Conservation (phyloP, 2,329 filamentous ascomycete genomes). For the Esteya vermicola region DNA sequence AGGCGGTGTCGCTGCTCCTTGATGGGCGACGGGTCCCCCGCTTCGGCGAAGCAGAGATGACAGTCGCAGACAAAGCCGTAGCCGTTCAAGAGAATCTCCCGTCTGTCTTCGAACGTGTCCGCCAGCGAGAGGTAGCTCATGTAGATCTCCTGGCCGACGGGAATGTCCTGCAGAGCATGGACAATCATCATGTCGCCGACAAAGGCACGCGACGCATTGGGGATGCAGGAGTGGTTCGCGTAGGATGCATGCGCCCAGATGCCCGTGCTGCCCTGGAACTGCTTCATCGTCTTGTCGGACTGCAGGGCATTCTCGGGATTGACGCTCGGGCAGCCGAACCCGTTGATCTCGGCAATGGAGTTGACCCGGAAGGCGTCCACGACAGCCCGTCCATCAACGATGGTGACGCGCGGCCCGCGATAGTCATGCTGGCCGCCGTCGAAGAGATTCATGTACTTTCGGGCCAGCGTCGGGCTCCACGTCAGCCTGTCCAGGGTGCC, state of each 20-base stretch:
- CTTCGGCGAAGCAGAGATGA: neutral
- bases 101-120: neutral
- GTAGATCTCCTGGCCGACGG: slow-evolving; percentile 3
- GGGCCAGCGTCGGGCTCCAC: slow-evolving; percentile 9
- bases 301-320: neutral
- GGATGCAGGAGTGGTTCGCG: slow-evolving; percentile 23
- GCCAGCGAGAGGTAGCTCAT: neutral
- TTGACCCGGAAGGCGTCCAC: slow-evolving; percentile 11
- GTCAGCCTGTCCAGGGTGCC: slow-evolving; percentile 8
- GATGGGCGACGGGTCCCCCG: neutral
- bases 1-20: neutral
- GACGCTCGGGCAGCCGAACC: slow-evolving; percentile 9
- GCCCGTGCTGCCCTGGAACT: slow-evolving; percentile 11
- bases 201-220: slow-evolving; percentile 19
- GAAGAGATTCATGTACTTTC: slow-evolving; percentile 7
- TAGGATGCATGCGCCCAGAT: slow-evolving; percentile 21
- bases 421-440: slow-evolving; percentile 6
- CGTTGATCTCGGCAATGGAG: slow-evolving; percentile 8
- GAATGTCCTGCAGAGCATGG: slow-evolving; percentile 2
- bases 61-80: slow-evolving; percentile 4
- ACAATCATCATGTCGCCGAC: slow-evolving; percentile 19
- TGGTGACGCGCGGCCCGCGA: slow-evolving; percentile 1
- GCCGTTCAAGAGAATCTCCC: neutral
- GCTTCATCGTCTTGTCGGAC: too few relatives aligned
- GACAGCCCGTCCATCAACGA: slow-evolving; percentile 6